Evolutionary conservation across 768 basidiomycete species (phyloP), one percentile per base, ranked within the genome.

Genomic region (Scleroderma bovista): DNA sequence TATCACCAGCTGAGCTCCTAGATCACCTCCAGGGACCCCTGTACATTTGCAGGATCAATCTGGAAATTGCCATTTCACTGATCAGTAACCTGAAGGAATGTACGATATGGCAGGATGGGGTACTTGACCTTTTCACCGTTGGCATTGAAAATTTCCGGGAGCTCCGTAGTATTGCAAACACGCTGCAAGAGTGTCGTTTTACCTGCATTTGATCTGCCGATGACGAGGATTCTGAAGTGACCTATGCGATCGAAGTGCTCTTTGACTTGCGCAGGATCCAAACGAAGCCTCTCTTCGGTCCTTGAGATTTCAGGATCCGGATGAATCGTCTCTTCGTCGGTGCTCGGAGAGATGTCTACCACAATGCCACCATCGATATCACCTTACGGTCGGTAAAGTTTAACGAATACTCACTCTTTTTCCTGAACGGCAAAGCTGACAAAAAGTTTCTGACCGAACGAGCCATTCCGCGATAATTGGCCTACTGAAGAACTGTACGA

Each of bases 141-240:
- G 6, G 46, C 17, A 53, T 60, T 54, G 12, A 53, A 56, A 38
- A 72, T 62, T 13, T 48, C 58, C 1, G 70, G 69, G 2, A 64
- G 57, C 9, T 71, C 65, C 1, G 53, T 62, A 8, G 67, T 64
- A 47, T 66, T 61, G 53, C 71, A 72, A 6, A 74, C 62, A 47
- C 60, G 64, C 55, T 71, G 61, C 17, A 72, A 57, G 24, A 74
- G 58, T 0, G 73, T 74, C 1, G 71, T 74, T 51, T 74, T 74
- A 1, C 72, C 72, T 1, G 70, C 61, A 46, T 72, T 72, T 3
- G 69, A 66, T 46, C 66, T 62, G 5, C 73, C 73, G 19, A 74
- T 68, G 9, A 72, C 56, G 40, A 74, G 68, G 23, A 73, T 63
- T 3, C 72, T 66, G 42, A 74, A 73, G 36, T 57, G 64, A 3